Evolutionary conservation across 2,329 filamentous ascomycete genomes (phyloP), one percentile per base, ranked within the genome.

Genomic region (Achaetomium macrosporum): DNA sequence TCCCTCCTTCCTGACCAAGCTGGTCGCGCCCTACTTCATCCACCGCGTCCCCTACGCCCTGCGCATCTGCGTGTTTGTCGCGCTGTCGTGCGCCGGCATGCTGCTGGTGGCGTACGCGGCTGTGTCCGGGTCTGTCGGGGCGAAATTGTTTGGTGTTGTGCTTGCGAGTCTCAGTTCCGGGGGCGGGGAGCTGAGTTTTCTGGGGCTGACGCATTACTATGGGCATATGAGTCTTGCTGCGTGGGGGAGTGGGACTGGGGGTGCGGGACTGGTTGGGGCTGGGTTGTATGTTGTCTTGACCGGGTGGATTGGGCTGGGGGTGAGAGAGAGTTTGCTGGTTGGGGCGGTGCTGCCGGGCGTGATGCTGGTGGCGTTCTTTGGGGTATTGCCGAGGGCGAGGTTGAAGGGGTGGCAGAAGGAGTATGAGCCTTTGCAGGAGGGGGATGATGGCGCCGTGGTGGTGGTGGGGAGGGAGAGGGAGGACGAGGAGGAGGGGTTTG

Each of bases 221-320:
- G 93, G 92, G 0, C 84, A 83, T 9, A 85, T 88, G 69, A 90
- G 89, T 61, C 77, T 97, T 16, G 91, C 91, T 0, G 85, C 89
- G 35, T 99, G 93, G 93, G 88, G 90, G 0, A 92, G 87, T 58
- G 92, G 92, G 0, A 96, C 92, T 0, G 92, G 92, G 1, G 92
- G 87, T 0, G 92, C 92, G 1, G 92, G 92, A 0, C 69, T 99
- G 53, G 76, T 92, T 0, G 93, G 93, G 5, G 90, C 92, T 0
- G 90, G 90, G 0, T 76, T 92, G 13, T 99, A 97, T 70, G 88
- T 95, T 8, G 65, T 92, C 44, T 78, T 93, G 54, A 97, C 92
- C 1, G 91, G 88, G 31, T 87, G 85, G 65, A 74, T 95, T 52
- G 83, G 83, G 0, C 78, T 96, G 58, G 83, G 79, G 48, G 88